Percentiles rank a stretch among this genome's conserved stretches.
These are phyloP conservation scores for Talaromyces pinophilus DNA, from an alignment of 2,329 filamentous ascomycete genomes.

Conservation along the genomic window DNA sequence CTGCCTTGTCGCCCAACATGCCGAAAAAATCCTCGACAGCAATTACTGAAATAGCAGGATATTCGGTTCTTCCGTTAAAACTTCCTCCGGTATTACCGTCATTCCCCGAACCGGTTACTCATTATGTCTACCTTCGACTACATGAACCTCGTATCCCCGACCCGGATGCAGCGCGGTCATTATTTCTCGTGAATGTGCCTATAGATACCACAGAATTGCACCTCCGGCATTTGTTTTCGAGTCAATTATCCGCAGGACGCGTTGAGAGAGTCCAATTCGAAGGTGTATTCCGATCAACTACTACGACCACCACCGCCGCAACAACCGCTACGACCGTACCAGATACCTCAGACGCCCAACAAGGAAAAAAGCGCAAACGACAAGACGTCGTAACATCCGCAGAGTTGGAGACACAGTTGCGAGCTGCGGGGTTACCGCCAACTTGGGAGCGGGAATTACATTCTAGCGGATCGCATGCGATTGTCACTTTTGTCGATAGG, in stretches of 20 bases:
- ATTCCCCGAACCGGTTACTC: slow-evolving; percentile 63
- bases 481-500: slow-evolving; percentile 81
- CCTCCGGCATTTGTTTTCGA: slow-evolving; percentile 72
- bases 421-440: slow-evolving; percentile 64
- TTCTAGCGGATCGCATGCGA: slow-evolving; percentile 72
- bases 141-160: slow-evolving; percentile 79
- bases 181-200: slow-evolving; percentile 91
- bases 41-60: slow-evolving; percentile 57
- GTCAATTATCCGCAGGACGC: slow-evolving; percentile 72
- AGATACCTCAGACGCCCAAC: slow-evolving; percentile 1
- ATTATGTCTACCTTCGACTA: slow-evolving; percentile 83
- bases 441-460: slow-evolving; percentile 73
- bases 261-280: slow-evolving; percentile 80
- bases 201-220: slow-evolving; percentile 77
- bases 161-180: slow-evolving; percentile 70
- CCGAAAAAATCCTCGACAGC: slow-evolving; percentile 30
- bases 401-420: slow-evolving; percentile 57
- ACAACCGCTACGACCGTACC: background rate
- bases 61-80: slow-evolving; percentile 67
- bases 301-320: background rate
- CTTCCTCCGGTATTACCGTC: slow-evolving; percentile 63
- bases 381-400: slow-evolving; percentile 53
- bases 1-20: slow-evolving; percentile 34
- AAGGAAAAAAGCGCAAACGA: slow-evolving; percentile 58
- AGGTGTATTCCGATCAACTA: slow-evolving; percentile 43